Percentiles rank a stretch among this genome's conserved stretches.
phyloP scores from a whole-genome alignment of 768 basidiomycete genomes.

The Psilocybe subaeruginosa region DNA sequence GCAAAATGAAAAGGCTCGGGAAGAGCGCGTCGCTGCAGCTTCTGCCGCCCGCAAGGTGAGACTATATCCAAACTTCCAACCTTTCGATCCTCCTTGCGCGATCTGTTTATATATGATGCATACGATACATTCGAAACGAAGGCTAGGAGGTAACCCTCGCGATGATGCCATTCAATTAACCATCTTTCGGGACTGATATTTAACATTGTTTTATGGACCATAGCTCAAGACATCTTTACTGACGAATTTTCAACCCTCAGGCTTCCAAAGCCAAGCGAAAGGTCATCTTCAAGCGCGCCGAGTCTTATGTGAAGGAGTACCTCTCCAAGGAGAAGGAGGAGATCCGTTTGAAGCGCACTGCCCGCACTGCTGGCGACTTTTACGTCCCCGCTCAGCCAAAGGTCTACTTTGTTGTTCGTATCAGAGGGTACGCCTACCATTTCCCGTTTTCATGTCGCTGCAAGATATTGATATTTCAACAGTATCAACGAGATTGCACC shows the following conservation, averaged over 20 bases:
- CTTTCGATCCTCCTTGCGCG: conserved; percentile 20
- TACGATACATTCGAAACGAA: conserved; percentile 68
- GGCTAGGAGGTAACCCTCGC: conserved; percentile 71
- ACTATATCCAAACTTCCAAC: conserved; percentile 6
- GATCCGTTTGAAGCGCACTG: conserved; percentile 91
- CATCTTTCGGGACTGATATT: conserved; percentile 91
- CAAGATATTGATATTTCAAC: conserved; percentile 13
- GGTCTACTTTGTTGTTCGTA: conserved; percentile 96
- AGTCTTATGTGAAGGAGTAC: conserved; percentile 98
- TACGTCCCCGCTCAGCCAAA: conserved; percentile 97
- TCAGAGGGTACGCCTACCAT: conserved; percentile 77
- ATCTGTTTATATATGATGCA: conserved; percentile 67
- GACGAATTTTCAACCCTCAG: conserved; percentile 41
- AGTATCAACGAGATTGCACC: conserved; percentile 99
- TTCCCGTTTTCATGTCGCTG: background rate
- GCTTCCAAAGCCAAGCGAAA: conserved; percentile 90
- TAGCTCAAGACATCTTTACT: conserved; percentile 9
- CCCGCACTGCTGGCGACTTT: conserved; percentile 91
- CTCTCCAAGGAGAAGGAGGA: conserved; percentile 92
- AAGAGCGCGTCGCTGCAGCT: conserved; percentile 88
- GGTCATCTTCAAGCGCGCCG: conserved; percentile 99
- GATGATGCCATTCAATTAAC: conserved; percentile 85
- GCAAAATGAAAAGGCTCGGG: conserved; percentile 94
- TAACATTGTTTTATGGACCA: conserved; percentile 15
- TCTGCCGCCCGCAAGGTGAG: conserved; percentile 88